These are phyloP conservation scores for Monocercomonoides exilis DNA, from an alignment of 78 protist genomes.

Conservation along the genomic window DNA sequence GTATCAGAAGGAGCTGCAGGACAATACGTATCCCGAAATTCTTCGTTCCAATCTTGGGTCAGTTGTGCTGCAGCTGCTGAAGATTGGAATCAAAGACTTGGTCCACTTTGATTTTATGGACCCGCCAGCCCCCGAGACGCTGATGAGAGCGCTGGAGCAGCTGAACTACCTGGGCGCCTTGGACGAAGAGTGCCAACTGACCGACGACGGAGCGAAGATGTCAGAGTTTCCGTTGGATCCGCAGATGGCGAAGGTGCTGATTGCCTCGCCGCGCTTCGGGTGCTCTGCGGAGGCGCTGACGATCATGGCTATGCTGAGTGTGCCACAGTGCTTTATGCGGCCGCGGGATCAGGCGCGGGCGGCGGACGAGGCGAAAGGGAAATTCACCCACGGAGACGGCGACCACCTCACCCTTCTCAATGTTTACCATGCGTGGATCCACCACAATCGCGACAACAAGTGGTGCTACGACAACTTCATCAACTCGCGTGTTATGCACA, in stretches of 20 bases:
- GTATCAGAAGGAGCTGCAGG: slow-evolving; percentile 64
- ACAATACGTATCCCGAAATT: slow-evolving; percentile 93
- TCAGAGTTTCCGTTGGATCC: slow-evolving; percentile 97
- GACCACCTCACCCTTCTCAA: slow-evolving; percentile 94
- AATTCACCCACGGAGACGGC: slow-evolving; percentile 88
- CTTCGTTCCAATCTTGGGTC: slow-evolving; percentile 65
- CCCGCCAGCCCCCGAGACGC: slow-evolving; percentile 95
- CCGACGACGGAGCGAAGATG: slow-evolving; percentile 66
- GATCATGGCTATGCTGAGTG: slow-evolving; percentile 73
- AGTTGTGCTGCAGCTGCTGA: slow-evolving; percentile 76
- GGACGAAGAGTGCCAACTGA: slow-evolving; percentile 85
- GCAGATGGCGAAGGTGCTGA: slow-evolving; percentile 73
- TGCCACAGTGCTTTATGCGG: slow-evolving; percentile 57
- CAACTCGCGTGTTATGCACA: slow-evolving; percentile 66
- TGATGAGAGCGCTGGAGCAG: slow-evolving; percentile 81
- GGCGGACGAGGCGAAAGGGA: slow-evolving; percentile 34
- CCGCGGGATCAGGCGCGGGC: slow-evolving; percentile 62
- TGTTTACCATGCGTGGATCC: slow-evolving; percentile 85
- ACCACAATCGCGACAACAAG: slow-evolving; percentile 8
- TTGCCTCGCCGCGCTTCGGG: slow-evolving; percentile 38
- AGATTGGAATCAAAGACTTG: slow-evolving; percentile 86
- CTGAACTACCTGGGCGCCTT: slow-evolving; percentile 93
- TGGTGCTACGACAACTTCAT: slow-evolving; percentile 80
- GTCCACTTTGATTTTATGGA: slow-evolving; percentile 97
- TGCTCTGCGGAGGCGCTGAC: slow-evolving; percentile 86